A percentile compares a stretch with the other conserved stretches of the same genome.
Conservation (phyloP, 768 basidiomycete species). For the Psilocybe azurescens region DNA sequence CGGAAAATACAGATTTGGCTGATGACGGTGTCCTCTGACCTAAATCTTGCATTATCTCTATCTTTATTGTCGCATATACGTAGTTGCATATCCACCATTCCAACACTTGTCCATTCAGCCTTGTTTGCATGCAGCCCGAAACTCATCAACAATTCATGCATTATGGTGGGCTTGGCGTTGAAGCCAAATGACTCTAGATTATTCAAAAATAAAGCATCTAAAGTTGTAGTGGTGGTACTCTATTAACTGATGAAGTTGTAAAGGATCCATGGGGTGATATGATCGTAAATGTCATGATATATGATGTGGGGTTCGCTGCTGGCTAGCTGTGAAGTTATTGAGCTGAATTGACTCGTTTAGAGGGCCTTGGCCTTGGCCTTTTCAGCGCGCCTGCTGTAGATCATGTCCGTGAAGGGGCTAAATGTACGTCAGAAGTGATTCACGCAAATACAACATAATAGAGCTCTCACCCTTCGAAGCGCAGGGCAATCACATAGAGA, state of each 20-base stretch:
- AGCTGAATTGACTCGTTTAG: constrained; percentile 8
- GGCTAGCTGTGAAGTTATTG: too few relatives aligned
- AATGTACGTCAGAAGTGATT: background rate
- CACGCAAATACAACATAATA: background rate
- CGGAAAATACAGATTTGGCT: constrained; percentile 40
- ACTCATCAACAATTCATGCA: background rate
- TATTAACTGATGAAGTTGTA: constrained; percentile 9
- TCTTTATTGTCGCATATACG: background rate
- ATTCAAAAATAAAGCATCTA: constrained; percentile 18
- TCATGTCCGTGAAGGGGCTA: constrained; percentile 84
- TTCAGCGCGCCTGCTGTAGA: constrained; percentile 66
- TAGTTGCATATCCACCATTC: background rate
- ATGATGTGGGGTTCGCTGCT: background rate
- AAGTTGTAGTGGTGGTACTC: background rate
- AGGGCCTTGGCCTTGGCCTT: constrained; percentile 30
- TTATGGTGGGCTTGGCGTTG: constrained; percentile 15
- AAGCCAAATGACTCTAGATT: constrained; percentile 21
- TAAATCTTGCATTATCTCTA: background rate
- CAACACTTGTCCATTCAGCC: background rate
- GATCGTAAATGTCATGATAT: constrained; percentile 8
- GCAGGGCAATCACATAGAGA: constrained; percentile 83
- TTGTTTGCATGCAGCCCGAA: background rate
- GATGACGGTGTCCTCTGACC: background rate
- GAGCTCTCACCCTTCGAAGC: constrained; percentile 83
- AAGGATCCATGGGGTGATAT: background rate